Conservation (phyloP, 805 yeast genomes). For the Candida tallmaniae region DNA sequence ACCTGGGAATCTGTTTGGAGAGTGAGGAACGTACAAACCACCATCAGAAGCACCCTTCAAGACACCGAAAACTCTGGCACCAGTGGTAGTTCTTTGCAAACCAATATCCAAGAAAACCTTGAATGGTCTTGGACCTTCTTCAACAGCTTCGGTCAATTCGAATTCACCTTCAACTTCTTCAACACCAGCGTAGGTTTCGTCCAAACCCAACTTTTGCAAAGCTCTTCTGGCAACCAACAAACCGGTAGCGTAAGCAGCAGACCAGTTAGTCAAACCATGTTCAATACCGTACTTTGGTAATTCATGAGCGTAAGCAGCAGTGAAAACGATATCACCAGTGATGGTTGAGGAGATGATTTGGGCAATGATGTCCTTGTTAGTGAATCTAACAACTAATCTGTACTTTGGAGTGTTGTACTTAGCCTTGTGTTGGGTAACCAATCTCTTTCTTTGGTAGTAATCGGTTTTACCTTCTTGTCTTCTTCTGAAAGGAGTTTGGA, state of each 20-base stretch:
- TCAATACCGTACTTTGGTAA: constrained; percentile 95
- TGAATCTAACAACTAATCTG: constrained; percentile 99
- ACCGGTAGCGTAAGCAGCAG: constrained; percentile 99
- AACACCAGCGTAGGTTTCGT: constrained; percentile 97
- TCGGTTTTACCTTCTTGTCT: constrained; percentile 99
- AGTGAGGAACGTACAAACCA: constrained; percentile 99
- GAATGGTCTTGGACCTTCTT: constrained; percentile 99
- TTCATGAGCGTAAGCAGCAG: constrained; percentile 99
- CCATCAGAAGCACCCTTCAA: constrained; percentile 99
- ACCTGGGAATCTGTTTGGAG: constrained; percentile 99
- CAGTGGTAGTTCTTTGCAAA: constrained; percentile 99
- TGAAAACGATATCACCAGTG: constrained; percentile 92
- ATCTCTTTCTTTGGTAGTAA: constrained; percentile 99
- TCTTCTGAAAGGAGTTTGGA: constrained; percentile 99
- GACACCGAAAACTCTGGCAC: constrained; percentile 99
- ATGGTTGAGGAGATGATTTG: constrained; percentile 96
- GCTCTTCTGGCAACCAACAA: constrained; percentile 98
- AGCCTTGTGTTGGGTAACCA: constrained; percentile 99
- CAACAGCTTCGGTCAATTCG: constrained; percentile 97
- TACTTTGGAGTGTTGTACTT: constrained; percentile 99
- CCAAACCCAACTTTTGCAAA: constrained; percentile 94
- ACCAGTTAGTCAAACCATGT: constrained; percentile 99
- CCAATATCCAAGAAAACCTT: constrained; percentile 99
- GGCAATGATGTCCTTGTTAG: constrained; percentile 99
- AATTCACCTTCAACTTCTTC: constrained; percentile 99